A percentile compares a stretch with the other conserved stretches of the same genome.
These are phyloP conservation scores for Aspergillus fischeri DNA, from an alignment of 2,329 filamentous ascomycete species.

Conservation along the genomic window DNA sequence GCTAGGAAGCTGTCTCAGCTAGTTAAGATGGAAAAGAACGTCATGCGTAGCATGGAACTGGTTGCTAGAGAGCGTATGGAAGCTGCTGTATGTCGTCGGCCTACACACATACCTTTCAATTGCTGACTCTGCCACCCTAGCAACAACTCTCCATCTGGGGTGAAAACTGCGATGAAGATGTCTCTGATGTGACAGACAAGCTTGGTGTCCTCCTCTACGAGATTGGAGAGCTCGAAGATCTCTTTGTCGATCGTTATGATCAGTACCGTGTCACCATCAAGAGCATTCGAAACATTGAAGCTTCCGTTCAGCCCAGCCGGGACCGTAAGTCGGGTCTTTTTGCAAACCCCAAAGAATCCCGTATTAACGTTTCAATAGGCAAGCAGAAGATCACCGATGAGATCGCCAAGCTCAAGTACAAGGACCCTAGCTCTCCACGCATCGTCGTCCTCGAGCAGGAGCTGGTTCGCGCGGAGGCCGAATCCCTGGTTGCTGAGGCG, in stretches of 20 bases:
- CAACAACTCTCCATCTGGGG: conserved; percentile 99
- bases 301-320: conserved; percentile 94
- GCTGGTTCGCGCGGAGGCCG: conserved; percentile 94
- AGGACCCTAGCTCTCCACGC: conserved; percentile 96
- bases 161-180: conserved; percentile 91
- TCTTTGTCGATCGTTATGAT: conserved; percentile 98
- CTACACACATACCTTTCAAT: not conserved
- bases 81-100: conserved; percentile 71
- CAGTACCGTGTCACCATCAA: conserved; percentile 99
- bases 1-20: conserved; percentile 96
- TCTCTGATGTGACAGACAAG: conserved; percentile 98
- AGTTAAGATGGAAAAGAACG: conserved; percentile 99
- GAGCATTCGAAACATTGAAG: conserved; percentile 98
- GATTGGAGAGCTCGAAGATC: conserved; percentile 95
- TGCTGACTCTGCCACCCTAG: conserved; percentile 44
- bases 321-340: conserved; percentile 64
- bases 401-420: conserved; percentile 98
- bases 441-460: conserved; percentile 98
- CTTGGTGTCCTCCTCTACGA: conserved; percentile 96
- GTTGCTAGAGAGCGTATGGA: conserved; percentile 97
- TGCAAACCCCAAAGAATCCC: not conserved
- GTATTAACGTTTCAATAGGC: conserved; percentile 47
- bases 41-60: conserved; percentile 96
- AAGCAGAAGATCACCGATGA: conserved; percentile 99
- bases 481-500: conserved; percentile 96